phyloP scores from a whole-genome alignment of 1,139 yeast genomes.

The Yamadazyma aaseri region DNA sequence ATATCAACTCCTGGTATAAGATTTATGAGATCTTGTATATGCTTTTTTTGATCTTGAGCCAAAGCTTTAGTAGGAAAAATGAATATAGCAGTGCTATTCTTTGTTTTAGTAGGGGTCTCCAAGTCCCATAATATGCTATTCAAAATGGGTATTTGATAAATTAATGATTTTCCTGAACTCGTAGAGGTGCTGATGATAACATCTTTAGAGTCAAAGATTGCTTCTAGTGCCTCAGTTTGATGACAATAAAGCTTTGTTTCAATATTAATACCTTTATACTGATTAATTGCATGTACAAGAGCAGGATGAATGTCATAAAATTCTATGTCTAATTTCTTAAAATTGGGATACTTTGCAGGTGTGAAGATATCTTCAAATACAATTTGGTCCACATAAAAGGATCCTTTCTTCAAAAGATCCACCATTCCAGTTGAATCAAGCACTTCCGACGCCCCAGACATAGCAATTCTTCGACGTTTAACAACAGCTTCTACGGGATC shows the following conservation, averaged over 20 bases:
- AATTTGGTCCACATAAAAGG: constrained; percentile 62
- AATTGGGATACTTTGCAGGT: constrained; percentile 19
- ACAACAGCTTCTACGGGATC: constrained; percentile 31
- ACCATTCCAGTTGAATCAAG: constrained; percentile 41
- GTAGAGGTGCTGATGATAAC: constrained; percentile 91
- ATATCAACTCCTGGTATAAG: constrained; percentile 39
- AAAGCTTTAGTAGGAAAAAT: constrained; percentile 95
- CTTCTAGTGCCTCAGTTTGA: constrained; percentile 73
- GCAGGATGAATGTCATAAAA: constrained; percentile 46
- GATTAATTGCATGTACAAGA: constrained; percentile 45
- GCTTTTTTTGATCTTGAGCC: constrained; percentile 92
- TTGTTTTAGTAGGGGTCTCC: constrained; percentile 16
- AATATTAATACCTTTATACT: constrained; percentile 46
- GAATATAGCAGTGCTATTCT: constrained; percentile 66
- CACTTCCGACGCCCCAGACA: constrained; percentile 8
- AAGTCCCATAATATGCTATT: constrained; percentile 50
- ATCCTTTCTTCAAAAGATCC: constrained; percentile 38
- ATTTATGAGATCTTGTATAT: constrained; percentile 60
- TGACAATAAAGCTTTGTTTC: constrained; percentile 66
- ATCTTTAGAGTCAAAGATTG: constrained; percentile 49
- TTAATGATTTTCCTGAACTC: constrained; percentile 90
- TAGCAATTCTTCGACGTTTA: constrained; percentile 12
- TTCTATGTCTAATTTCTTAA: constrained; percentile 21
- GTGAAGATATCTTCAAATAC: constrained; percentile 28
- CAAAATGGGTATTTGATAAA: constrained; percentile 85